Conservation (phyloP, 2,329 filamentous ascomycete species). For the Periglandula ipomoeae region DNA sequence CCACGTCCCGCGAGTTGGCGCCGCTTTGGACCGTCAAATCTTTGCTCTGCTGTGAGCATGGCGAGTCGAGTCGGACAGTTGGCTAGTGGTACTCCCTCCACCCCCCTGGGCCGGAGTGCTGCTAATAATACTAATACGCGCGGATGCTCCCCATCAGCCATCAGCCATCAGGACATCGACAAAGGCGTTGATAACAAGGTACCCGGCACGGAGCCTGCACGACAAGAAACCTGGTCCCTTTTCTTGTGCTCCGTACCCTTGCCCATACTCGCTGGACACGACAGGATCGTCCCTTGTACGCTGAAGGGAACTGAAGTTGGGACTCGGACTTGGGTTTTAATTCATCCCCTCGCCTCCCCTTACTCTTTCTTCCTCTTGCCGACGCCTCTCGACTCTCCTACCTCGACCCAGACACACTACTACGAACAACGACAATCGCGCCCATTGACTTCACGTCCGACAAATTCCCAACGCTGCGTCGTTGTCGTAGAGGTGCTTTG, state of each 20-base stretch:
- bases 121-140: conserved; percentile 9
- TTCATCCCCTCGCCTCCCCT: conserved; percentile 10
- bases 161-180: conserved; percentile 3
- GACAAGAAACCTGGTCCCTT: conserved; percentile 5
- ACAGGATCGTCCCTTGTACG: conserved; percentile 9
- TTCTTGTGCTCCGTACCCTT: conserved; percentile 6
- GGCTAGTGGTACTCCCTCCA: conserved; percentile 2
- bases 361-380: conserved; percentile 9
- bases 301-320: not conserved
- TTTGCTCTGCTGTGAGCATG: not conserved
- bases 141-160: conserved; percentile 7
- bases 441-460: conserved; percentile 4
- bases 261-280: conserved; percentile 4
- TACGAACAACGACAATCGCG: conserved; percentile 6
- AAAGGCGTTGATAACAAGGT: conserved; percentile 9
- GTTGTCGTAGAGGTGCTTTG: conserved; percentile 8
- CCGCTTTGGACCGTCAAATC: not conserved
- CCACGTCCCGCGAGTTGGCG: too few relatives aligned
- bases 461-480: conserved; percentile 8
- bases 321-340: conserved; percentile 6
- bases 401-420: conserved; percentile 7
- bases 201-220: conserved; percentile 7
- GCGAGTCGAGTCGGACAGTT: not conserved
- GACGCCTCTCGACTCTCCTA: conserved; percentile 6
- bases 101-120: conserved; percentile 4